Evolutionary conservation across 148 eudicot genomes (phyloP).

Genomic region (Tetragonia tetragonoides): DNA sequence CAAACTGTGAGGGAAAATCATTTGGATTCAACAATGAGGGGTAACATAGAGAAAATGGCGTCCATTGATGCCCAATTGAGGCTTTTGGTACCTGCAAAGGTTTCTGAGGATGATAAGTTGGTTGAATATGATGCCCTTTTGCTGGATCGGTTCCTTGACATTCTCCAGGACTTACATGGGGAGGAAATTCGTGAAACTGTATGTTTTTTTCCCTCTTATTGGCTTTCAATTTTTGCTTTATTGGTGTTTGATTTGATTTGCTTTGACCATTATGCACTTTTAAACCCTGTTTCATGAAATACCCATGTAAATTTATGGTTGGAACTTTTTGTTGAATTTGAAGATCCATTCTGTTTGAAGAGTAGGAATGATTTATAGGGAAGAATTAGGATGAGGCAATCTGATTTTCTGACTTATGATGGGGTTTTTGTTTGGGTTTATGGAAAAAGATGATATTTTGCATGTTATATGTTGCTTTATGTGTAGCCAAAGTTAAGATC

Average conservation of each 20-base stretch:
- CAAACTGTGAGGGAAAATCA: not conserved
- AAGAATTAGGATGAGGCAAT: not conserved
- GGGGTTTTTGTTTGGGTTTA: not conserved
- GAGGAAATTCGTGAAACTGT: constrained; percentile 77
- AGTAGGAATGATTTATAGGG: not conserved
- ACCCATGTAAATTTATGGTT: not conserved
- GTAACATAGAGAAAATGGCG: constrained; percentile 63
- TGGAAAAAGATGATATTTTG: not conserved
- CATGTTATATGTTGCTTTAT: not conserved
- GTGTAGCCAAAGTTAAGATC: not conserved
- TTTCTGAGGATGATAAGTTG: constrained; percentile 79
- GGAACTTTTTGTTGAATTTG: not conserved
- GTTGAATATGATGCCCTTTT: constrained; percentile 78
- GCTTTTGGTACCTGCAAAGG: constrained; percentile 65
- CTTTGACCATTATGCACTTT: not conserved
- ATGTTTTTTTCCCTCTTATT: constrained; percentile 1
- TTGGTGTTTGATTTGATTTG: not conserved
- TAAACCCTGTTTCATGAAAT: not conserved
- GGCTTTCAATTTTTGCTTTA: not conserved
- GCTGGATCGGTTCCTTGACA: constrained; percentile 75
- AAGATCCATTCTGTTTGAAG: constrained; percentile 6
- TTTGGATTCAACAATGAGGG: constrained; percentile 19
- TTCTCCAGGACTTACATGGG: constrained; percentile 76
- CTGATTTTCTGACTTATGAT: not conserved
- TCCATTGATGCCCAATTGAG: constrained; percentile 77